phyloP scores from a whole-genome alignment of 129 eudicot genomes.

The Tagetes erecta region DNA sequence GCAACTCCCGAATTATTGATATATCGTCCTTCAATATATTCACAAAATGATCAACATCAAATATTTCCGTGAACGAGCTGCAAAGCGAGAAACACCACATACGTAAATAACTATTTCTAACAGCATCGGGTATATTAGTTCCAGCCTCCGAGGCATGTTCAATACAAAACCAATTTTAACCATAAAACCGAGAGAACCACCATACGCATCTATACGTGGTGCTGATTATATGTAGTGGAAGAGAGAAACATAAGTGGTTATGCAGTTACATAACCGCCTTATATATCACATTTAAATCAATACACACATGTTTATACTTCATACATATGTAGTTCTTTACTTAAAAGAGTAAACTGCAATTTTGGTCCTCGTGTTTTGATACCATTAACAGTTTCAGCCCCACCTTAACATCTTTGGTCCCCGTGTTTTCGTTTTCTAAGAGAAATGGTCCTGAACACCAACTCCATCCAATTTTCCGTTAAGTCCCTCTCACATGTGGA shows the following conservation, averaged over 20 bases:
- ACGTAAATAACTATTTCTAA: slow-evolving; percentile 9
- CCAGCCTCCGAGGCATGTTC: neutral
- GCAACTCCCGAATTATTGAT: slow-evolving; percentile 76
- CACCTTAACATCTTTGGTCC: too few species aligned
- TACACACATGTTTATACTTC: neutral
- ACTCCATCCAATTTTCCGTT: too few species aligned
- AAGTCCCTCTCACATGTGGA: too few species aligned
- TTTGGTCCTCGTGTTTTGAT: too few species aligned
- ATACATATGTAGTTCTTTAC: too few species aligned
- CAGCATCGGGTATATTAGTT: neutral
- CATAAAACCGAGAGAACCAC: neutral
- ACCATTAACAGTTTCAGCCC: too few species aligned
- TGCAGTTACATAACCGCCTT: neutral
- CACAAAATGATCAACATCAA: slow-evolving; percentile 97
- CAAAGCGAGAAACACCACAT: slow-evolving; percentile 16
- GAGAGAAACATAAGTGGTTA: neutral
- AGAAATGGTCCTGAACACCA: too few species aligned
- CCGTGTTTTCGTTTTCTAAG: too few species aligned
- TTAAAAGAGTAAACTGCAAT: too few species aligned
- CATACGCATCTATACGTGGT: neutral
- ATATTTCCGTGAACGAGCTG: slow-evolving; percentile 86
- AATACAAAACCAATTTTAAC: neutral
- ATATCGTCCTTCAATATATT: slow-evolving; percentile 81
- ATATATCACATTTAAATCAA: neutral
- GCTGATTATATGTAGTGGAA: neutral